Evolutionary conservation across 2,329 filamentous ascomycete species (phyloP).

Genomic region (Fusarium sp.): DNA sequence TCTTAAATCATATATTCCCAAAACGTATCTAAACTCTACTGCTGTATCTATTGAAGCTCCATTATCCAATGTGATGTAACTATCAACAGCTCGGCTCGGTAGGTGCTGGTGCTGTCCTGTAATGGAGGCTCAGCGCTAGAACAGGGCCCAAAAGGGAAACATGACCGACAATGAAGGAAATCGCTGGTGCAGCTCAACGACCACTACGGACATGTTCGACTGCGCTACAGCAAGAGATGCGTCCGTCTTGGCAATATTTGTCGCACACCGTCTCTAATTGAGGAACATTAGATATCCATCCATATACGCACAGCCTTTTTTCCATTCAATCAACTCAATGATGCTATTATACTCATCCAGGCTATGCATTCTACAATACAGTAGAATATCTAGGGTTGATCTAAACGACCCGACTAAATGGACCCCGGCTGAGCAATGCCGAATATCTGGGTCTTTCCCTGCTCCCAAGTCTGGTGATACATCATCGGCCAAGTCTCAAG

Average conservation of each 20-base stretch:
- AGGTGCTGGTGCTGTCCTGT: not conserved
- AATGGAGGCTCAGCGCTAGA: slow-evolving; percentile 39
- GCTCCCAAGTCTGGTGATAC: not conserved
- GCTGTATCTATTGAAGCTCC: not conserved
- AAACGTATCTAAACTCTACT: not conserved
- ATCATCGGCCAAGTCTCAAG: slow-evolving; percentile 8
- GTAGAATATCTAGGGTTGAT: not conserved
- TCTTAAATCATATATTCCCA: slow-evolving; percentile 23
- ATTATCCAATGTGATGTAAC: slow-evolving; percentile 8
- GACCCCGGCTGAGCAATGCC: slow-evolving; percentile 22
- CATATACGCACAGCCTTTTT: slow-evolving; percentile 22
- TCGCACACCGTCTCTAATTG: slow-evolving; percentile 25
- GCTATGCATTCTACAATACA: slow-evolving; percentile 7
- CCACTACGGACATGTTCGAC: slow-evolving; percentile 35
- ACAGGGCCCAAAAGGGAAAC: slow-evolving; percentile 29
- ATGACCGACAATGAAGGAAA: slow-evolving; percentile 30
- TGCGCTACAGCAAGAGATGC: slow-evolving; percentile 31
- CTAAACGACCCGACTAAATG: slow-evolving; percentile 27
- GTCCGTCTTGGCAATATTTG: slow-evolving; percentile 27
- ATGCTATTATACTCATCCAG: not conserved
- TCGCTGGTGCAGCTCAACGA: slow-evolving; percentile 28
- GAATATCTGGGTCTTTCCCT: slow-evolving; percentile 9
- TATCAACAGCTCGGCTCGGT: slow-evolving; percentile 27
- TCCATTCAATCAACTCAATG: not conserved
- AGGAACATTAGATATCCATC: slow-evolving; percentile 4